phyloP scores from a whole-genome alignment of 352 stramenopile genomes.

The Globisporangium recalcitrans region DNA sequence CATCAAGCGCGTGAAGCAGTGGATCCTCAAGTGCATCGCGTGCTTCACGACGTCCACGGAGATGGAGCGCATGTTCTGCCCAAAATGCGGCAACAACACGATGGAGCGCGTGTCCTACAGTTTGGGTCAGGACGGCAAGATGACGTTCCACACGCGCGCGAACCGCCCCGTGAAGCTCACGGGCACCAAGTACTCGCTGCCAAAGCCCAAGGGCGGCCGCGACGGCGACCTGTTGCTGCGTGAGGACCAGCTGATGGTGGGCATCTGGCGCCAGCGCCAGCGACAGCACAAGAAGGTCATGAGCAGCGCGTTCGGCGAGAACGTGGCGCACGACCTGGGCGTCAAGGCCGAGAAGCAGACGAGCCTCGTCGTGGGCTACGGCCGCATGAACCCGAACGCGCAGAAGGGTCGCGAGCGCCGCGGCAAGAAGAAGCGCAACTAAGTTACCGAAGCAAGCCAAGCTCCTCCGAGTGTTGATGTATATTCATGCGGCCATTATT shows the following conservation, averaged over 20 bases:
- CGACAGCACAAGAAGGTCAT: conserved; percentile 90
- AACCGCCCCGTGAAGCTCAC: conserved; percentile 87
- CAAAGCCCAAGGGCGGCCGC: conserved; percentile 90
- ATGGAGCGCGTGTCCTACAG: conserved; percentile 94
- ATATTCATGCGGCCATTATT: background rate
- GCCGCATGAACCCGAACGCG: conserved; percentile 95
- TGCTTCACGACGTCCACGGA: conserved; percentile 95
- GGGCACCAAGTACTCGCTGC: conserved; percentile 97
- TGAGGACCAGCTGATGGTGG: conserved; percentile 96
- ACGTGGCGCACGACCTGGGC: conserved; percentile 91
- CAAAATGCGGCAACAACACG: conserved; percentile 93
- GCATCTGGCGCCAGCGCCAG: conserved; percentile 94
- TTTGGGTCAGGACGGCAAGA: conserved; percentile 89
- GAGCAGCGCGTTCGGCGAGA: conserved; percentile 93
- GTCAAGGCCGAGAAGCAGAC: conserved; percentile 90
- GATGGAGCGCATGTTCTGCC: conserved; percentile 94
- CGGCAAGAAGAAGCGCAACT: conserved; percentile 95
- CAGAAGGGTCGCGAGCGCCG: conserved; percentile 94
- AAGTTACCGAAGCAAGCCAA: too few species aligned
- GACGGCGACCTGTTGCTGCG: conserved; percentile 95
- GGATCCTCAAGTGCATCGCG: conserved; percentile 95
- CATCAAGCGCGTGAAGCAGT: conserved; percentile 90
- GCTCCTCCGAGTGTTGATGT: background rate
- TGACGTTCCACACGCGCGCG: conserved; percentile 80
- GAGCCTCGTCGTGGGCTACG: conserved; percentile 91